phyloP scores from a whole-genome alignment of 1,284 basidiomycete genomes.

The Xerocomus amazonicus region DNA sequence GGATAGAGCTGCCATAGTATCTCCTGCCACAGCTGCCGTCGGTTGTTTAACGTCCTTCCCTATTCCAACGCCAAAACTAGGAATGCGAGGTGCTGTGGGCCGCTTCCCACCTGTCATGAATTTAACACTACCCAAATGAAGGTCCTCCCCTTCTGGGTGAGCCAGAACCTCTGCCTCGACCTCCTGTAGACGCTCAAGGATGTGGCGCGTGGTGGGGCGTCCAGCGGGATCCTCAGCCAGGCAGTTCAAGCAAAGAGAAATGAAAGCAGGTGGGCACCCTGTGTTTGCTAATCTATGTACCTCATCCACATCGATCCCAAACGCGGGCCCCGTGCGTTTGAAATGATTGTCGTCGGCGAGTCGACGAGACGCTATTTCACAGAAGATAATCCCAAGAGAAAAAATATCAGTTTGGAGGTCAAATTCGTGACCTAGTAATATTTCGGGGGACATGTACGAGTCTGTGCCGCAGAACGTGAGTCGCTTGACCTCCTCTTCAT shows the following conservation, averaged over 20 bases:
- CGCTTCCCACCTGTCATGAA: slow-evolving; percentile 67
- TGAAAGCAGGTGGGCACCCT: slow-evolving; percentile 78
- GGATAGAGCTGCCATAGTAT: slow-evolving; percentile 29
- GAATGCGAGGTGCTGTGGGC: slow-evolving; percentile 68
- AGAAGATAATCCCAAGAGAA: slow-evolving; percentile 92
- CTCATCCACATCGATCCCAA: slow-evolving; percentile 77
- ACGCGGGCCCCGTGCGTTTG: slow-evolving; percentile 74
- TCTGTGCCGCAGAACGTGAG: slow-evolving; percentile 97
- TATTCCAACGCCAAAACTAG: slow-evolving; percentile 79
- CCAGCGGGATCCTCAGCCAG: slow-evolving; percentile 61
- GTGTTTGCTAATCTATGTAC: slow-evolving; percentile 65
- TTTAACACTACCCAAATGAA: slow-evolving; percentile 83
- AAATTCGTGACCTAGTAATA: slow-evolving; percentile 87
- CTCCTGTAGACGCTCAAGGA: slow-evolving; percentile 68
- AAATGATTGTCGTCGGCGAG: slow-evolving; percentile 83
- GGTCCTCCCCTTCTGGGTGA: slow-evolving; percentile 63
- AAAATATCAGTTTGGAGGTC: slow-evolving; percentile 93
- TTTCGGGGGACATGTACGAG: slow-evolving; percentile 93
- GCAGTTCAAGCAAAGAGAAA: slow-evolving; percentile 80
- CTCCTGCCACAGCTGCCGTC: slow-evolving; percentile 19
- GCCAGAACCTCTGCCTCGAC: slow-evolving; percentile 81
- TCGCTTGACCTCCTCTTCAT: slow-evolving; percentile 85
- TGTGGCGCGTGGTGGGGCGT: slow-evolving; percentile 75
- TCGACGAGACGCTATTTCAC: slow-evolving; percentile 84
- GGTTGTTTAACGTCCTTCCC: slow-evolving; percentile 51